Conservation (phyloP, 202 grass and related monocot species). For the Eragrostis tef region DNA sequence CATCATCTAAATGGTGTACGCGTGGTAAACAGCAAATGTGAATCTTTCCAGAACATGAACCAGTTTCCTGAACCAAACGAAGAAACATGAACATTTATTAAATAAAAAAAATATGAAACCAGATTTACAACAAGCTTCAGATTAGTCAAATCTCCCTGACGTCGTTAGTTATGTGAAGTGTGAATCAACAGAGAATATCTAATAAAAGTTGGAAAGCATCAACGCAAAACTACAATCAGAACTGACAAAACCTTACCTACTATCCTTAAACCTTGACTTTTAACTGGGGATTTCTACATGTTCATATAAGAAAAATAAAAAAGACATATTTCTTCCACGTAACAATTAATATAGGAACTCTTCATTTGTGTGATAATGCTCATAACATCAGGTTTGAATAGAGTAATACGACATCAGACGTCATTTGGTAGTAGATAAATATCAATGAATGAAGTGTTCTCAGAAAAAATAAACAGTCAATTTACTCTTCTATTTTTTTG, state of each 20-base stretch:
- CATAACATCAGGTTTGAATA: neutral
- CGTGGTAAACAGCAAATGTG: conserved; percentile 50
- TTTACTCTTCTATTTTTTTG: neutral
- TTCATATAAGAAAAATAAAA: neutral
- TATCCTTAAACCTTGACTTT: neutral
- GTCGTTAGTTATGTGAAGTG: neutral
- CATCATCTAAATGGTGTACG: conserved; percentile 40
- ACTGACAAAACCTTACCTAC: neutral
- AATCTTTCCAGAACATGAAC: conserved; percentile 40
- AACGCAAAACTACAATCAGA: neutral
- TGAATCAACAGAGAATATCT: neutral
- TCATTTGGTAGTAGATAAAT: neutral
- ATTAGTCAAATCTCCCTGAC: neutral
- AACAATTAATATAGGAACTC: neutral
- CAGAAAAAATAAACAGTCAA: neutral
- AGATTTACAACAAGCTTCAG: conserved; percentile 14
- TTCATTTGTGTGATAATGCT: neutral
- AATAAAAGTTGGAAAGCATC: neutral
- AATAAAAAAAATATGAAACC: neutral
- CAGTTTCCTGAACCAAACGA: conserved; percentile 49
- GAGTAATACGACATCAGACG: neutral
- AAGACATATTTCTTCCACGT: neutral
- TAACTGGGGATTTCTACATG: neutral
- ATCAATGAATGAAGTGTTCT: neutral
- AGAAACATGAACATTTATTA: conserved; percentile 22